Percentiles rank a stretch among this genome's conserved stretches.
Conservation (phyloP, 768 basidiomycete species). For the Agrocybe praecox region DNA sequence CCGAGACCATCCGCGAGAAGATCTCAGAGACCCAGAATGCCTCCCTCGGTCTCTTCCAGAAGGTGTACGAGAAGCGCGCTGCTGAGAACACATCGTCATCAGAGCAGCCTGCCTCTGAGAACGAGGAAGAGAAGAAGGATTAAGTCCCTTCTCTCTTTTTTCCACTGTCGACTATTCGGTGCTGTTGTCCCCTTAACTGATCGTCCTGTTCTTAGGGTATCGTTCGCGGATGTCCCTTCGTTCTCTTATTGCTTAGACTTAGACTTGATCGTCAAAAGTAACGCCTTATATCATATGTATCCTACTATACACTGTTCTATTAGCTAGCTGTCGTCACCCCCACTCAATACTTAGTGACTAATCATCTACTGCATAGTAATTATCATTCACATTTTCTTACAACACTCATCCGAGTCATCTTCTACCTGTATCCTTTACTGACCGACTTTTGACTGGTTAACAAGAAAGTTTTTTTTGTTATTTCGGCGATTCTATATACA, state of each 20-base stretch:
- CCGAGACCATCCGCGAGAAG: slow-evolving; percentile 90
- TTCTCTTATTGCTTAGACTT: slow-evolving; percentile 25
- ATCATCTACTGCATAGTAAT: slow-evolving; percentile 15
- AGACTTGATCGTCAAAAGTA: slow-evolving; percentile 34
- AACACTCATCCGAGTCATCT: too few relatives aligned
- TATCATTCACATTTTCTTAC: slow-evolving; percentile 13
- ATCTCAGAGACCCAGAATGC: slow-evolving; percentile 94
- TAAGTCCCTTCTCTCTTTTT: slow-evolving; percentile 38
- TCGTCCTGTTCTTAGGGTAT: slow-evolving; percentile 1
- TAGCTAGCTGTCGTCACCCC: slow-evolving; percentile 21
- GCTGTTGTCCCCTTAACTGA: slow-evolving; percentile 9
- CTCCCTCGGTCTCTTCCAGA: slow-evolving; percentile 96
- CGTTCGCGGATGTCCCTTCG: slow-evolving; percentile 9
- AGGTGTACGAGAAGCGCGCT: slow-evolving; percentile 92
- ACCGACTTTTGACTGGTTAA: too few relatives aligned
- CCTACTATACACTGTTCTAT: slow-evolving; percentile 17
- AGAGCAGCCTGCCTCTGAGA: slow-evolving; percentile 40
- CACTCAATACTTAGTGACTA: slow-evolving; percentile 16
- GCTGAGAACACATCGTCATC: slow-evolving; percentile 65
- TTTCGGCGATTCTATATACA: too few relatives aligned
- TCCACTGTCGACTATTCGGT: slow-evolving; percentile 10
- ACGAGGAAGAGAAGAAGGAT: slow-evolving; percentile 86
- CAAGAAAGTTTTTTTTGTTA: too few relatives aligned
- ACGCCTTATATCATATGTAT: slow-evolving; percentile 8
- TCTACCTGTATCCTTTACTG: slow-evolving; percentile 7